A percentile compares a stretch with the other conserved stretches of the same genome.
phyloP scores from a whole-genome alignment of 139 green algal species.

The Ulvella scutata region DNA sequence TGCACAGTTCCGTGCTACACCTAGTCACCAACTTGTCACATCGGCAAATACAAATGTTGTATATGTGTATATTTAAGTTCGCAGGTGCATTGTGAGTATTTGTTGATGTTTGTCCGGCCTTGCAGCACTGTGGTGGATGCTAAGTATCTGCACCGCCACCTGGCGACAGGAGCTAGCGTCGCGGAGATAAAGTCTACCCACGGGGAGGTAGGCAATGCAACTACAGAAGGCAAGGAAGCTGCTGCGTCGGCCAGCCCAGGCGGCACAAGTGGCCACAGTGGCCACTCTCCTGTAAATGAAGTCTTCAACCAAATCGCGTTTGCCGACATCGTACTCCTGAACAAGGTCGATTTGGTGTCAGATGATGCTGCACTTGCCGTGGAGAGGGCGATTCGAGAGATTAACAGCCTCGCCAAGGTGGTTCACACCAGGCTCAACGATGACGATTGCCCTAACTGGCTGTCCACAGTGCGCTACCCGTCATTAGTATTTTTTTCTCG shows the following conservation, averaged over 20 bases:
- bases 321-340: conserved; percentile 72
- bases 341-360: conserved; percentile 64
- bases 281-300: conserved; percentile 36
- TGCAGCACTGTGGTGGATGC: conserved; percentile 55
- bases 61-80: too few relatives aligned
- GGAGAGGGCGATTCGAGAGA: conserved; percentile 20
- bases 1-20: too few relatives aligned
- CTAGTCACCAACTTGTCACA: too few relatives aligned
- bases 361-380: conserved; percentile 27
- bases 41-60: too few relatives aligned
- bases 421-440: conserved; percentile 48
- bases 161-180: background rate
- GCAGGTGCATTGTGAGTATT: too few relatives aligned
- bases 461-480: background rate
- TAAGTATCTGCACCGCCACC: conserved; percentile 23
- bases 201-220: too few relatives aligned
- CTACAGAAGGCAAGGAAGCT: background rate
- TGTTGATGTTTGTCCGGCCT: too few relatives aligned
- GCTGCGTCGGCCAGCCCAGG: background rate
- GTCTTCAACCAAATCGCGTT: conserved; percentile 70
- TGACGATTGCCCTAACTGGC: conserved; percentile 1
- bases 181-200: too few relatives aligned
- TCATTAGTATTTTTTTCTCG: too few relatives aligned
- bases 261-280: conserved; percentile 4
- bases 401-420: conserved; percentile 54